Evolutionary conservation across 257 asterid species (phyloP).

Genomic region (Echium plantagineum): DNA sequence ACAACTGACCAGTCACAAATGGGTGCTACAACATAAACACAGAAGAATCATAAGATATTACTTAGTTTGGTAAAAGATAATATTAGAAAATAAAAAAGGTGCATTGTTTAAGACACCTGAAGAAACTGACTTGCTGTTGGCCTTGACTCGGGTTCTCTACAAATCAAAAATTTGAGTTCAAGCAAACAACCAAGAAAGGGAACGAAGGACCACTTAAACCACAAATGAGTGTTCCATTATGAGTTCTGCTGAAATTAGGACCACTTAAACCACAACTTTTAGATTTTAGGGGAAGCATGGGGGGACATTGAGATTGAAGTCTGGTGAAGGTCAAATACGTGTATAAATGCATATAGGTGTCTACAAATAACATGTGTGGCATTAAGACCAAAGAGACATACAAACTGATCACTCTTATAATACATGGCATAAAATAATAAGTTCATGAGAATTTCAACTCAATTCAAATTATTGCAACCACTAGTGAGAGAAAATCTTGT

Average conservation of each 20-base stretch:
- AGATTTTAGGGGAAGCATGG: too few species aligned
- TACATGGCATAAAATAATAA: not conserved
- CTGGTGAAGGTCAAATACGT: not conserved
- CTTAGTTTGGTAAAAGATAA: not conserved
- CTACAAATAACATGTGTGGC: not conserved
- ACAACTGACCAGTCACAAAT: slow-evolving; percentile 20
- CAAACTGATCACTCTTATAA: not conserved
- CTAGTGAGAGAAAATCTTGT: not conserved
- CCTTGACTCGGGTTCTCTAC: slow-evolving; percentile 27
- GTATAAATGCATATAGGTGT: not conserved
- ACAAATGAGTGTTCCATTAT: not conserved
- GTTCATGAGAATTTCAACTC: not conserved
- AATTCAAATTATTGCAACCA: not conserved
- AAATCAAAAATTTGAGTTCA: slow-evolving; percentile 3
- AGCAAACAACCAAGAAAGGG: not conserved
- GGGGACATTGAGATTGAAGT: too few species aligned
- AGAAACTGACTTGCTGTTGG: slow-evolving; percentile 24
- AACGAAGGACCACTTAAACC: not conserved
- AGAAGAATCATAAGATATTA: not conserved
- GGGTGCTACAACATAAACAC: slow-evolving; percentile 19
- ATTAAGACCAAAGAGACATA: not conserved
- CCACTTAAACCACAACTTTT: not conserved
- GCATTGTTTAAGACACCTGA: slow-evolving; percentile 14
- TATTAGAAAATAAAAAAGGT: not conserved
- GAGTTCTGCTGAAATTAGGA: not conserved